Evolutionary conservation across 208 protist species (phyloP), one percentile per base, ranked within the genome.

Genomic region (Trypanosoma cruzi): DNA sequence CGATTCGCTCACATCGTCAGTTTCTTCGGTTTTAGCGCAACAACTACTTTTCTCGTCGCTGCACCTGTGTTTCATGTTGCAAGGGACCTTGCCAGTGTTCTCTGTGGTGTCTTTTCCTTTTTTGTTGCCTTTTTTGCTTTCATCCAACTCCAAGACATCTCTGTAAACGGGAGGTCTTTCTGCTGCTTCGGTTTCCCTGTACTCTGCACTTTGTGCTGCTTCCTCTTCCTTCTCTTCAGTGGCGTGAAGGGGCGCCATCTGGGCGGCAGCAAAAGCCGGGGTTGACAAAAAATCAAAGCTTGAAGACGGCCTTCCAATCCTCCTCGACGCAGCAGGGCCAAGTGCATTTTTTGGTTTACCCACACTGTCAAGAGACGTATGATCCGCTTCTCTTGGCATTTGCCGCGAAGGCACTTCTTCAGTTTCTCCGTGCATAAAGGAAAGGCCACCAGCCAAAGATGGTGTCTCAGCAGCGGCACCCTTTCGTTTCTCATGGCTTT

Each of bases 371-470:
- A 18, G 13, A 53, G 53, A 52, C 46, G 8, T 53, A 31, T 36
- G 24, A 31, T 24, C 59, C 5, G 42, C 26, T 29, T 18, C 13
- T 29, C 4, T 5, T 18, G 11, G 4, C 10, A 18, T 53, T 28
- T n/a, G 8, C 32, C n/a, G 57, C 22, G 32, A 42, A 22, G 37
- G 18, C n/a, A 26, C 7, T 4, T 52, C 48, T 18, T 6, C 48
- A 28, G 48, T 8, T 6, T 52, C 22, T 18, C 18, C 20, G 22
- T 64, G 61, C 18, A 73, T 53, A 37, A 77, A 80, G 2, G 64
- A 34, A 31, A 77, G 77, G 24, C 61, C 72, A 0, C 57, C 48
- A n/a, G 5, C 29, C 26, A 26, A 34, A 34, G 14, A n/a, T 34
- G 2, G 14, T n/a, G 22, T 34, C 0, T 34, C 20, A 16, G 26